Evolutionary conservation across 1,284 basidiomycete species (phyloP).

Genomic region (Leucoagaricus sp.): DNA sequence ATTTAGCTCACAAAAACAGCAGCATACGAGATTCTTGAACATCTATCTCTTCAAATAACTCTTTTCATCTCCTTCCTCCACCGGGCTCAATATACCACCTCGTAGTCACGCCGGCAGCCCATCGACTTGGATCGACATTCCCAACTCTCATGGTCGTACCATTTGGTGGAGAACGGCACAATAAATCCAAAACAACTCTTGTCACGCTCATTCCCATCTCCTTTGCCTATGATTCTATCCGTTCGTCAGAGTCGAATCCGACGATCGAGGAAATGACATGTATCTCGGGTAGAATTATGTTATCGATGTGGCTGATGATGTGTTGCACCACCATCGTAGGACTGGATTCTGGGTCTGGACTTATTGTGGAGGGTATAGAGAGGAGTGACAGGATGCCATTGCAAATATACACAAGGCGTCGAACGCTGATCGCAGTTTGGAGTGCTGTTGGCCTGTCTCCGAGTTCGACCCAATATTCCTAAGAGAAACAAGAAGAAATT

Average conservation of each 20-base stretch:
- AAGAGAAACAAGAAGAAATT: neutral
- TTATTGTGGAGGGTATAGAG: neutral
- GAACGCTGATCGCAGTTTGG: slow-evolving; percentile 33
- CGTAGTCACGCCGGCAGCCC: slow-evolving; percentile 27
- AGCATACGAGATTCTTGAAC: slow-evolving; percentile 44
- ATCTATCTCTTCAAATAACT: slow-evolving; percentile 38
- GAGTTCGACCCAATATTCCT: slow-evolving; percentile 53
- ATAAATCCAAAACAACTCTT: slow-evolving; percentile 42
- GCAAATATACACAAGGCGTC: slow-evolving; percentile 45
- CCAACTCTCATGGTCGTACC: slow-evolving; percentile 26
- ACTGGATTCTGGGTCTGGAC: neutral
- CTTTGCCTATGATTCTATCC: neutral
- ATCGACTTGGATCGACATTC: neutral
- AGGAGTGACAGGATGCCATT: slow-evolving; percentile 32
- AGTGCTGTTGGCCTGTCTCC: slow-evolving; percentile 31
- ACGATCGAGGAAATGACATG: neutral
- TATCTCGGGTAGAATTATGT: neutral
- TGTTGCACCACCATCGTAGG: too few relatives aligned
- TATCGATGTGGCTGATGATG: neutral
- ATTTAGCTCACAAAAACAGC: neutral
- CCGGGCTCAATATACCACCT: slow-evolving; percentile 45
- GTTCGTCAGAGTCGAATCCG: neutral
- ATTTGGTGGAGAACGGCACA: slow-evolving; percentile 29
- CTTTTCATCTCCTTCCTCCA: slow-evolving; percentile 40
- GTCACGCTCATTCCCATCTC: slow-evolving; percentile 33